Conservation (phyloP, 345 rosid species). For the Kandelia obovata region DNA sequence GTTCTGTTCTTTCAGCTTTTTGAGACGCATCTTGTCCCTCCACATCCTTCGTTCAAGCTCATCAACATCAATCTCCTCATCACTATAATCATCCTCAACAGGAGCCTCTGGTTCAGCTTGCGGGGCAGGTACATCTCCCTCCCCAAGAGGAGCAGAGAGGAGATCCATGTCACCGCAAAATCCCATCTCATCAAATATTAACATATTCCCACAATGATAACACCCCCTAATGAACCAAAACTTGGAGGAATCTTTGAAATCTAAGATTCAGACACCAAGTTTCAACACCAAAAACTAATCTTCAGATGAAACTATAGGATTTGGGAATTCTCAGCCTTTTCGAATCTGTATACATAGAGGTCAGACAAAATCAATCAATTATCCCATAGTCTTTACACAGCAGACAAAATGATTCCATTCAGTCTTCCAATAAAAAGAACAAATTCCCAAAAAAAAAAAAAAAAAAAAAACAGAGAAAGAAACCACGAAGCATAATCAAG, state of each 20-base stretch:
- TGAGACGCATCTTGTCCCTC: conserved; percentile 69
- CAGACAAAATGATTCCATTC: background rate
- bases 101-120: conserved; percentile 54
- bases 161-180: conserved; percentile 75
- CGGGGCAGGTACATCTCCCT: conserved; percentile 34
- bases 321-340: background rate
- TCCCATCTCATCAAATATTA: conserved; percentile 79
- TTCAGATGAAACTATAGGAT: too few species aligned
- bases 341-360: background rate
- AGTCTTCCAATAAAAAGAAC: background rate
- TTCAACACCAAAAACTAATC: background rate
- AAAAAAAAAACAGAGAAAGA: background rate
- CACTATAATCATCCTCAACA: conserved; percentile 52
- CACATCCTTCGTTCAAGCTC: conserved; percentile 88
- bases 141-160: conserved; percentile 47
- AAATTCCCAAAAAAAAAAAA: background rate
- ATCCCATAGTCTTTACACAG: background rate
- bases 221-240: background rate
- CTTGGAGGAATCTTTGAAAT: background rate
- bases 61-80: conserved; percentile 65
- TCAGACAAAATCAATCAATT: conserved; percentile 1
- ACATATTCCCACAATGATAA: conserved; percentile 22
- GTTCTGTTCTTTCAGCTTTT: conserved; percentile 63
- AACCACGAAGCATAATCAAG: too few species aligned
- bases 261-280: conserved; percentile 2